These are phyloP conservation scores for Lactarius trivialis DNA, from an alignment of 768 basidiomycete genomes.

Conservation along the genomic window DNA sequence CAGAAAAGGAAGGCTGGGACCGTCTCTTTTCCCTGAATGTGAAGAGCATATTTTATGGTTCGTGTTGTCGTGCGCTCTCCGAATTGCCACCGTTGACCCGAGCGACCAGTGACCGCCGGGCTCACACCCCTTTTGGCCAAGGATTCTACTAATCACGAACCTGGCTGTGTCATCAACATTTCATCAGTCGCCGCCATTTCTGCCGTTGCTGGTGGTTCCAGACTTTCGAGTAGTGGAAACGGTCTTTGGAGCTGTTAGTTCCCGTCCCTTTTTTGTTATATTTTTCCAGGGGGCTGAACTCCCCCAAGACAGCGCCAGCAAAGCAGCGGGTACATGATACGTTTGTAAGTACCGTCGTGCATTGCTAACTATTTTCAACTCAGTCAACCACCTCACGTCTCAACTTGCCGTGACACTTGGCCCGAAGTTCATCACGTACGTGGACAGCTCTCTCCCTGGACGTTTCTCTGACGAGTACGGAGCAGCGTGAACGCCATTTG, in stretches of 20 bases:
- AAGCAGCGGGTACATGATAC: conserved; percentile 49
- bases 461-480: conserved; percentile 1
- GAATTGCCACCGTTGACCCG: neutral
- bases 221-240: conserved; percentile 45
- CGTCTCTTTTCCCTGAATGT: conserved; percentile 78
- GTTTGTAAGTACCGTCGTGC: neutral
- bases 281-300: neutral
- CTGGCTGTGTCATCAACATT: conserved; percentile 76
- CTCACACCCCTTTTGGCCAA: conserved; percentile 61
- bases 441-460: conserved; percentile 15
- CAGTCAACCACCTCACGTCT: conserved; percentile 72
- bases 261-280: neutral
- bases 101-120: conserved; percentile 47
- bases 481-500: conserved; percentile 75
- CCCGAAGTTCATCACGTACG: conserved; percentile 57
- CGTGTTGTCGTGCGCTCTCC: conserved; percentile 24
- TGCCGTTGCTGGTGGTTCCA: conserved; percentile 41
- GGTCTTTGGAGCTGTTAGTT: conserved; percentile 78
- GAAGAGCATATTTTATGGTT: conserved; percentile 78
- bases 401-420: conserved; percentile 62
- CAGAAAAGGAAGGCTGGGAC: conserved; percentile 84
- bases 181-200: conserved; percentile 62
- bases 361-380: neutral
- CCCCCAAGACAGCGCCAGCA: conserved; percentile 64
- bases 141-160: conserved; percentile 54